These are phyloP conservation scores for Sclerotinia subarctica DNA, from an alignment of 2,329 filamentous ascomycete genomes.

Conservation along the genomic window DNA sequence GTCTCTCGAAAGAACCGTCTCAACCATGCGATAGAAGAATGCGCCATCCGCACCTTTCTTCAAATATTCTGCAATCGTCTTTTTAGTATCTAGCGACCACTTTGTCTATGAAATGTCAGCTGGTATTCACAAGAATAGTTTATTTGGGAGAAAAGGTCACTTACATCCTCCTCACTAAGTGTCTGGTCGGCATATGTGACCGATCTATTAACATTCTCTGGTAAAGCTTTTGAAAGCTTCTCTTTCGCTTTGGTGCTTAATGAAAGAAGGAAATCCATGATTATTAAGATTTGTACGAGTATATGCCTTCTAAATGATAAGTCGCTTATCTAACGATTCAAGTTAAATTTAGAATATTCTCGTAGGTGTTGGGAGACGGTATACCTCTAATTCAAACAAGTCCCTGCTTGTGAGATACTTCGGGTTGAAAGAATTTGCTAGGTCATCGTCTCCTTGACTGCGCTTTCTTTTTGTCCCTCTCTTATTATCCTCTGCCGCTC, in stretches of 20 bases:
- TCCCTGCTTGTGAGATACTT: slow-evolving; percentile 98
- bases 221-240: slow-evolving; percentile 63
- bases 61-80: slow-evolving; percentile 76
- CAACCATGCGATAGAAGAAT: slow-evolving; percentile 94
- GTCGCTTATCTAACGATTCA: slow-evolving; percentile 70
- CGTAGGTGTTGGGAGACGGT: slow-evolving; percentile 28
- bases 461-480: slow-evolving; percentile 69
- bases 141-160: slow-evolving; percentile 37
- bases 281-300: slow-evolving; percentile 88
- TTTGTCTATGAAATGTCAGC: slow-evolving; percentile 55
- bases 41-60: slow-evolving; percentile 77
- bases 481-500: slow-evolving; percentile 59
- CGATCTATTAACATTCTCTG: slow-evolving; percentile 66
- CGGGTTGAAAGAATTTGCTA: slow-evolving; percentile 80
- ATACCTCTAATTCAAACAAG: slow-evolving; percentile 88
- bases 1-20: slow-evolving; percentile 90
- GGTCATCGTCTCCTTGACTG: slow-evolving; percentile 56
- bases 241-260: slow-evolving; percentile 78
- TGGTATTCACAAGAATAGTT: neutral
- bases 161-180: slow-evolving; percentile 78
- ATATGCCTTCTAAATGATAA: slow-evolving; percentile 92
- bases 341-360: slow-evolving; percentile 29
- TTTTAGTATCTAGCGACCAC: slow-evolving; percentile 80
- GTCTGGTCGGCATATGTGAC: slow-evolving; percentile 76
- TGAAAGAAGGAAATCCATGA: slow-evolving; percentile 93